Conservation (phyloP, 345 rosid species). For the Heritiera fomes region DNA sequence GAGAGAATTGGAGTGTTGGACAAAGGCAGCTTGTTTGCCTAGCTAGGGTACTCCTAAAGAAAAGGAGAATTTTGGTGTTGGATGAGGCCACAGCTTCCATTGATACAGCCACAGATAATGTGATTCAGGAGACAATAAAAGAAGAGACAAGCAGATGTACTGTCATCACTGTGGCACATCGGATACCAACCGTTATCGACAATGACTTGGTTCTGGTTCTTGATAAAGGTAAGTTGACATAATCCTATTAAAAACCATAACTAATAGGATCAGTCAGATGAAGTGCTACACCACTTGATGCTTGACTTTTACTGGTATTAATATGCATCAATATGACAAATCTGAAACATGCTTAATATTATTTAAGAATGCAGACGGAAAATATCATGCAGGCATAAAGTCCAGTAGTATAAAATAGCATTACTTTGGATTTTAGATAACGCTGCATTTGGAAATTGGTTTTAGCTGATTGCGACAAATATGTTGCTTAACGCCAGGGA, state of each 20-base stretch:
- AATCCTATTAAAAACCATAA: not conserved
- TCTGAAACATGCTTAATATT: not conserved
- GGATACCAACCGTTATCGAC: slow-evolving; percentile 80
- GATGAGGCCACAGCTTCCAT: slow-evolving; percentile 93
- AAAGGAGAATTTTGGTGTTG: slow-evolving; percentile 65
- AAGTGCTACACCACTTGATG: not conserved
- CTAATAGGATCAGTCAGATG: not conserved
- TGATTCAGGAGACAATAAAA: slow-evolving; percentile 70
- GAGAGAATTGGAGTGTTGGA: slow-evolving; percentile 93
- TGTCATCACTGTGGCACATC: slow-evolving; percentile 81
- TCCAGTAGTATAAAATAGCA: not conserved
- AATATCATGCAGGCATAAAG: not conserved
- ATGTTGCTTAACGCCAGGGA: slow-evolving; percentile 41
- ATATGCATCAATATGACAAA: not conserved
- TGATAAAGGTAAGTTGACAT: slow-evolving; percentile 52
- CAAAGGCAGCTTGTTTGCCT: slow-evolving; percentile 92
- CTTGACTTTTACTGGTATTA: not conserved
- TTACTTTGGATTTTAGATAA: not conserved
- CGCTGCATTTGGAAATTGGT: not conserved
- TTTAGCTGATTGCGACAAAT: not conserved
- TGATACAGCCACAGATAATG: slow-evolving; percentile 78
- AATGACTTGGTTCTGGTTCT: slow-evolving; percentile 87
- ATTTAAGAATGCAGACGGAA: not conserved
- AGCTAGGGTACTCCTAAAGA: slow-evolving; percentile 70
- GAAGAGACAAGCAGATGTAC: slow-evolving; percentile 77